Base-by-base conservation (phyloP, 1,139 yeast genomes). In the Scheffersomyces segobiensis region DNA sequence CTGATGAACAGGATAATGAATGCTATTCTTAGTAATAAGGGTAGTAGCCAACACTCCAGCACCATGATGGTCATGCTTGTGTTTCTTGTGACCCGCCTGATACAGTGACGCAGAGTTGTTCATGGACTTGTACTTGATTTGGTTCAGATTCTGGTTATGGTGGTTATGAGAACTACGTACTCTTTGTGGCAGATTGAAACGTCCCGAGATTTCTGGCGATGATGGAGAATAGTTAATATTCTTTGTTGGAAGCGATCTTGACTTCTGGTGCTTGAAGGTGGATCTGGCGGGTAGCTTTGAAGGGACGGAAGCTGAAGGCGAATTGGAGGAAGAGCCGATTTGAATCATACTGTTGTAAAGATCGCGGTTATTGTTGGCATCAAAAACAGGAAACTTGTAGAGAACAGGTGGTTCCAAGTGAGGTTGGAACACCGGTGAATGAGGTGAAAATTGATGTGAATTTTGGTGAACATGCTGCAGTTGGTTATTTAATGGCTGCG, bases 1-100 rank as follows among this genome's bases (percentile, higher is more conserved):
- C 48, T 62, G 60, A 53, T 69, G 63, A 18, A 69, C 60, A 1
- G 75, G 75, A 59, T 65, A 72, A 49, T 70, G 65, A 48, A 73
- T 58, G 53, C 58, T 53, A 42, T 46, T 56, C 42, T 57, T 59
- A 51, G 61, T 22, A 20, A 48, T 47, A 17, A 59, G 49, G 18
- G 62, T 56, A 21, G 57, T 54, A 46, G 53, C 53, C 26, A 48
- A 14, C 21, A 24, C 50, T 5, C 50, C 24, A 20, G 14, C 19
- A 48, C 26, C 24, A 12, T 24, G 26, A 20, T 48, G 50, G 26
- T 48, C 50, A 19, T 48, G 26, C n/a, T 48, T 48, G 17, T 48
- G 50, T 20, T 24, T 48, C 21, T 24, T 18, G 3, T 21, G 17
- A 7, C 50, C 50, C n/a, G n/a, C n/a, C n/a, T 17, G 24, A 7